These are phyloP conservation scores for Tylopilus felleus DNA, from an alignment of 768 basidiomycete genomes.

Conservation along the genomic window DNA sequence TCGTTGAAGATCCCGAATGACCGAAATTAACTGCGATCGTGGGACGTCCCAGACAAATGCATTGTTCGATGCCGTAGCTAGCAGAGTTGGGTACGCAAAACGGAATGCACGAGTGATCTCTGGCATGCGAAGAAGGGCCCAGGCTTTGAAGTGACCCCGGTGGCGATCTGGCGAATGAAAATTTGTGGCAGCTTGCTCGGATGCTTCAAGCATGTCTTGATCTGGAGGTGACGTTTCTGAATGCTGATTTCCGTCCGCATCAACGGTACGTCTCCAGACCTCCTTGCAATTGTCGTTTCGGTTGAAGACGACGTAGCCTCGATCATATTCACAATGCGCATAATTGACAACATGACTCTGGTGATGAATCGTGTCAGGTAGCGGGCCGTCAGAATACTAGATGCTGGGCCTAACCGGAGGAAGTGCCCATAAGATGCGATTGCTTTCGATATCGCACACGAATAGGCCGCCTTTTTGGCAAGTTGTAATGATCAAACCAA, in stretches of 20 bases:
- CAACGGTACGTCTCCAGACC: constrained; percentile 57
- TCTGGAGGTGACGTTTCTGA: constrained; percentile 34
- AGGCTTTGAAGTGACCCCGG: constrained; percentile 59
- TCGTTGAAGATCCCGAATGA: constrained; percentile 22
- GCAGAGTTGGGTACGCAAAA: constrained; percentile 63
- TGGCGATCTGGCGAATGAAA: constrained; percentile 8
- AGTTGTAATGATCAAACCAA: constrained; percentile 59
- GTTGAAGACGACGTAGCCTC: constrained; percentile 65
- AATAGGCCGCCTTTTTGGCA: constrained; percentile 50
- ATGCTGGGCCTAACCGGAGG: constrained; percentile 39
- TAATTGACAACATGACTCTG: constrained; percentile 24
- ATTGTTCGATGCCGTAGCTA: constrained; percentile 42
- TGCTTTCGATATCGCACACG: constrained; percentile 53
- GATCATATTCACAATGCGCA: constrained; percentile 72
- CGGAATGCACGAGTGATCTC: constrained; percentile 52
- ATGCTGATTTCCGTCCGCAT: constrained; percentile 26
- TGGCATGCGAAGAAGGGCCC: constrained; percentile 53
- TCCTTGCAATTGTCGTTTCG: constrained; percentile 56
- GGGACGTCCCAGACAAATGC: constrained; percentile 66
- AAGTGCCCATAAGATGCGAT: constrained; percentile 60
- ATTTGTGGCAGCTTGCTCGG: constrained; percentile 16
- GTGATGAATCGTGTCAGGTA: not conserved
- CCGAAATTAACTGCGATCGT: constrained; percentile 46
- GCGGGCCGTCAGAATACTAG: not conserved
- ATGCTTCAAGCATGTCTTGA: constrained; percentile 24